A percentile compares a stretch with the other conserved stretches of the same genome.
Conservation (phyloP, 1,139 yeast species). For the Candida tropicalis region DNA sequence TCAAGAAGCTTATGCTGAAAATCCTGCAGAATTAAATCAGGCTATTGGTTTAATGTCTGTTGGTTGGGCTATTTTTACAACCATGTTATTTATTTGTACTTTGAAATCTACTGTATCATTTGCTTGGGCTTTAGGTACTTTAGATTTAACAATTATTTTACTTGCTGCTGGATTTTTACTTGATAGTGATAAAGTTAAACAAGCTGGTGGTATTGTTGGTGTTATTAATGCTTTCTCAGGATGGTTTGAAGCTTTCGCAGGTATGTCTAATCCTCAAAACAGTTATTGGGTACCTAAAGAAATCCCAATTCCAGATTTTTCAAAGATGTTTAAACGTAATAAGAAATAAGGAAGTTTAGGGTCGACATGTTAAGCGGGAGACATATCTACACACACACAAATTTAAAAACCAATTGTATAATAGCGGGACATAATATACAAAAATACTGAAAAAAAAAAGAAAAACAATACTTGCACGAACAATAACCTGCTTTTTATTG, state of each 20-base stretch:
- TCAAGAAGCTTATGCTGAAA: conserved; percentile 47
- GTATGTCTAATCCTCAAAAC: conserved; percentile 30
- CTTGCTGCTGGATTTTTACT: conserved; percentile 58
- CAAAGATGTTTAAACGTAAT: conserved; percentile 1
- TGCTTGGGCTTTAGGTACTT: conserved; percentile 51
- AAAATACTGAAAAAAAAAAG: background rate
- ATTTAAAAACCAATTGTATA: background rate
- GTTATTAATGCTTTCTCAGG: conserved; percentile 60
- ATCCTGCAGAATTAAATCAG: conserved; percentile 44
- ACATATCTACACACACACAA: too few relatives aligned
- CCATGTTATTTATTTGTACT: conserved; percentile 57
- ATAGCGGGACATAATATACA: background rate
- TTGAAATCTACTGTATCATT: conserved; percentile 66
- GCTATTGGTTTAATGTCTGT: conserved; percentile 61
- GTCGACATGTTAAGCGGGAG: background rate
- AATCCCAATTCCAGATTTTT: conserved; percentile 18
- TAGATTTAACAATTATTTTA: conserved; percentile 57
- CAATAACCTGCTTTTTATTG: too few relatives aligned
- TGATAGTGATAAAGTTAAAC: conserved; percentile 41
- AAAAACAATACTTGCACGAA: too few relatives aligned
- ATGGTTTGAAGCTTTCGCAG: conserved; percentile 52
- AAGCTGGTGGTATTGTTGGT: conserved; percentile 75
- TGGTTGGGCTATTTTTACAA: conserved; percentile 68
- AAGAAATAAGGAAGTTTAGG: conserved; percentile 1
- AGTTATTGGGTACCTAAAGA: conserved; percentile 28